Evolutionary conservation across 768 basidiomycete species (phyloP).

Genomic region (Phanerodontia chrysosporium): DNA sequence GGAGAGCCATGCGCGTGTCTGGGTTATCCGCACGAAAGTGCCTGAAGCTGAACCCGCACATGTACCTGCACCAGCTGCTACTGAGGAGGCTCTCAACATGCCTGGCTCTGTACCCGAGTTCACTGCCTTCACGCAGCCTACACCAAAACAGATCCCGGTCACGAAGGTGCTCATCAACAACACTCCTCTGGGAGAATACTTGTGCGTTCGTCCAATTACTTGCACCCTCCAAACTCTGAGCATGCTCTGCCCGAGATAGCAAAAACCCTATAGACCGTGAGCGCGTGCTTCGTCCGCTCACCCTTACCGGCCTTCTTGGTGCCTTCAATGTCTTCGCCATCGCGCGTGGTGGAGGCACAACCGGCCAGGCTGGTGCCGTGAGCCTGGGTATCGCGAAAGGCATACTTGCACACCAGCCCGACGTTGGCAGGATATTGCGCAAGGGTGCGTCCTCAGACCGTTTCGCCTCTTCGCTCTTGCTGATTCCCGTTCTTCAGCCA

Average conservation of each 20-base stretch:
- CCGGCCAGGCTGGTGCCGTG: slow-evolving; percentile 88
- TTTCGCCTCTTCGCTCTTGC: slow-evolving; percentile 1
- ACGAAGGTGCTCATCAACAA: slow-evolving; percentile 84
- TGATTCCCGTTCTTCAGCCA: slow-evolving; percentile 44
- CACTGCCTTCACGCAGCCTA: not conserved
- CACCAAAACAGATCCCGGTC: slow-evolving; percentile 35
- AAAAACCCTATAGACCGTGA: slow-evolving; percentile 71
- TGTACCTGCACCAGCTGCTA: not conserved
- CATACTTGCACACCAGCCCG: slow-evolving; percentile 66
- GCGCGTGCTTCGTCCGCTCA: slow-evolving; percentile 76
- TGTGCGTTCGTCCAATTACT: slow-evolving; percentile 33
- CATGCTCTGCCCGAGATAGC: slow-evolving; percentile 11
- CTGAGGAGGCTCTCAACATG: not conserved
- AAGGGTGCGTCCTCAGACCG: slow-evolving; percentile 50
- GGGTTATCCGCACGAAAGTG: slow-evolving; percentile 72
- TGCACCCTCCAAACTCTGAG: not conserved
- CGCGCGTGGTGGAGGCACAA: slow-evolving; percentile 81
- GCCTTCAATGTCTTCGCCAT: slow-evolving; percentile 68
- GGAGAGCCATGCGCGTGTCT: slow-evolving; percentile 85
- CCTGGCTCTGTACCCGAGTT: slow-evolving; percentile 7
- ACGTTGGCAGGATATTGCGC: slow-evolving; percentile 58
- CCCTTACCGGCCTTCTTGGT: slow-evolving; percentile 77
- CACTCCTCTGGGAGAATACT: slow-evolving; percentile 73
- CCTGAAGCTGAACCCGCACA: slow-evolving; percentile 7
- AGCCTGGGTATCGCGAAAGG: slow-evolving; percentile 75